Evolutionary conservation across 2,329 filamentous ascomycete species (phyloP), one percentile per base, ranked within the genome.

Genomic region (Neoscytalidium dimidiatum): DNA sequence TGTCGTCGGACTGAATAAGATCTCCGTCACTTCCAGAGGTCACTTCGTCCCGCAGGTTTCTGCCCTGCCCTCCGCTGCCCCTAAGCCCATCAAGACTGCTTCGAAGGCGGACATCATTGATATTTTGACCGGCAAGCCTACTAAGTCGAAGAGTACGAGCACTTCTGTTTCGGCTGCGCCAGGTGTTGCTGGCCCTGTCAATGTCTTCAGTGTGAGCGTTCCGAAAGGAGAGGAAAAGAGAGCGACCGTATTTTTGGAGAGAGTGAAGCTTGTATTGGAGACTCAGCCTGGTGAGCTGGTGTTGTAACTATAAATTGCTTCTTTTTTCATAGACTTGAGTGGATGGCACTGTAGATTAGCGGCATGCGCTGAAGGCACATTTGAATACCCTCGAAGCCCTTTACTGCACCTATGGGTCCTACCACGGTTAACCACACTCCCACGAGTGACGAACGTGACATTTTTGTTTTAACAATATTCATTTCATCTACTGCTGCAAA

Each of bases 181-280:
- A 38, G 38, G 74, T 3, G 76, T 73, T 44, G 71, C 82, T 23
- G 74, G 81, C 3, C 86, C 88, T 14, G 80, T 86, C 63, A 96
- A 96, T 75, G 81, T 94, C 0, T 96, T 98, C 75, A 94, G 88
- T 71, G 81, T 99, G 60, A 89, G 84, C 29, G 94, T 96, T 21
- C 88, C 90, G 43, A 88, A 86, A 79, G 87, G 86, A 8, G 95
- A 99, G 77, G 91, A 94, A 84, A 87, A 89, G 81, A 85, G 93
- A 71, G 95, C 92, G 14, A 84, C 86, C 73, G 84, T 89, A 11
- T 99, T 97, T 81, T 79, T 99, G 68, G 90, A 94, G 79, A 87
- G 92, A 71, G 86, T 97, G 74, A 97, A 97, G 87, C 81, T 84
- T 51, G 88, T 94, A 28, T 79, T 99, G 70, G 77, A 79, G 67